phyloP scores from a whole-genome alignment of 768 basidiomycete genomes.

The Rhizopogon vinicolor region DNA sequence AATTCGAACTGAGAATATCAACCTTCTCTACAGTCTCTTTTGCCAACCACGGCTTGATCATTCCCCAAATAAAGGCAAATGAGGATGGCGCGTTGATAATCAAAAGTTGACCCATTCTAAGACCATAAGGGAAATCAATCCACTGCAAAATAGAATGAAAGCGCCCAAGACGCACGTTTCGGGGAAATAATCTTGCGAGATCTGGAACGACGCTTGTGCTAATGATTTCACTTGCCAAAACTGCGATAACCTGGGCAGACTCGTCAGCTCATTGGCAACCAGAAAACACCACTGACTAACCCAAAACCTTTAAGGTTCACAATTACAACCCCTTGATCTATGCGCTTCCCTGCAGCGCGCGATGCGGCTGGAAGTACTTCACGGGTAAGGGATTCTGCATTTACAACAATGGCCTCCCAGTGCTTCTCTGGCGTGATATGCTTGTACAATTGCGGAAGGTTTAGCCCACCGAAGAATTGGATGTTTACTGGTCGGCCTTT shows the following conservation, averaged over 20 bases:
- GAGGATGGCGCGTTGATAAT: slow-evolving; percentile 71
- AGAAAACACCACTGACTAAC: slow-evolving; percentile 28
- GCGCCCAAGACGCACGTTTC: slow-evolving; percentile 51
- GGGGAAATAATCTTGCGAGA: slow-evolving; percentile 77
- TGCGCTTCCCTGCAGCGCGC: slow-evolving; percentile 44
- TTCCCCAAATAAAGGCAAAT: slow-evolving; percentile 68
- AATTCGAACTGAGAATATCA: slow-evolving; percentile 59
- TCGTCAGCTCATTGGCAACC: neutral
- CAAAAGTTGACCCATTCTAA: slow-evolving; percentile 67
- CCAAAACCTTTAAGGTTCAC: slow-evolving; percentile 71
- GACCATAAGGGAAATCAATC: neutral
- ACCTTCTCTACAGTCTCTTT: slow-evolving; percentile 70
- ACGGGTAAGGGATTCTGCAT: slow-evolving; percentile 56
- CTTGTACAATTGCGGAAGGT: slow-evolving; percentile 53
- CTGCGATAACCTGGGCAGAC: slow-evolving; percentile 45
- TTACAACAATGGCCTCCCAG: slow-evolving; percentile 61
- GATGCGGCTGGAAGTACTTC: slow-evolving; percentile 66
- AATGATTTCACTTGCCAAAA: slow-evolving; percentile 77
- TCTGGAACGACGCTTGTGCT: slow-evolving; percentile 58
- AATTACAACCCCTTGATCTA: slow-evolving; percentile 56
- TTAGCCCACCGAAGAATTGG: slow-evolving; percentile 56
- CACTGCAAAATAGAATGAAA: neutral
- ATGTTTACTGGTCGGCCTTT: slow-evolving; percentile 71
- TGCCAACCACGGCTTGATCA: slow-evolving; percentile 68
- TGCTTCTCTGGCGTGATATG: slow-evolving; percentile 54